phyloP scores from a whole-genome alignment of 345 rosid genomes.

The Eucalyptus victrix region DNA sequence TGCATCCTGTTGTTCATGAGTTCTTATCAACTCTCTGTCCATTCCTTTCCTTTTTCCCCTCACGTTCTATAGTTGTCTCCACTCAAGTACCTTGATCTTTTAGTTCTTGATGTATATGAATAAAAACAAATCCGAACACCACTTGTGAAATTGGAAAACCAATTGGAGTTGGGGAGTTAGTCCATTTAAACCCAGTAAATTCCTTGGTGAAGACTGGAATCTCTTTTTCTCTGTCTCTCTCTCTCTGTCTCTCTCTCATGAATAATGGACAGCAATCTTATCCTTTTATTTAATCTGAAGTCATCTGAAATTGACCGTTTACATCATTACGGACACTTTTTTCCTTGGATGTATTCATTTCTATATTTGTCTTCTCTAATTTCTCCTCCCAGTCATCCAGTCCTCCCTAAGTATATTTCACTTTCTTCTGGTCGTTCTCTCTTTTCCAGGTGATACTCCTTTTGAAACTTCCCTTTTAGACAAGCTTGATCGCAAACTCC shows the following conservation, averaged over 20 bases:
- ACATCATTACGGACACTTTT: neutral
- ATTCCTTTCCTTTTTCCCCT: neutral
- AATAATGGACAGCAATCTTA: neutral
- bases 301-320: too few relatives aligned
- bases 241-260: neutral
- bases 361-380: neutral
- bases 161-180: neutral
- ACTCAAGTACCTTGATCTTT: neutral
- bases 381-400: neutral
- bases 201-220: neutral
- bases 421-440: neutral
- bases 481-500: neutral
- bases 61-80: neutral
- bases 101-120: neutral
- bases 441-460: neutral
- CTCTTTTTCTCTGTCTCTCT: neutral
- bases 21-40: neutral
- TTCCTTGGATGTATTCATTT: neutral
- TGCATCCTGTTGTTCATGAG: slow-evolving; percentile 31
- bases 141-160: neutral
- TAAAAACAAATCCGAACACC: neutral
- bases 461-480: neutral
- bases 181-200: neutral
- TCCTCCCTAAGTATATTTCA: neutral
- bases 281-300: too few relatives aligned